Evolutionary conservation across 345 rosid species (phyloP), one percentile per base, ranked within the genome.

Genomic region (Psidium guajava): DNA sequence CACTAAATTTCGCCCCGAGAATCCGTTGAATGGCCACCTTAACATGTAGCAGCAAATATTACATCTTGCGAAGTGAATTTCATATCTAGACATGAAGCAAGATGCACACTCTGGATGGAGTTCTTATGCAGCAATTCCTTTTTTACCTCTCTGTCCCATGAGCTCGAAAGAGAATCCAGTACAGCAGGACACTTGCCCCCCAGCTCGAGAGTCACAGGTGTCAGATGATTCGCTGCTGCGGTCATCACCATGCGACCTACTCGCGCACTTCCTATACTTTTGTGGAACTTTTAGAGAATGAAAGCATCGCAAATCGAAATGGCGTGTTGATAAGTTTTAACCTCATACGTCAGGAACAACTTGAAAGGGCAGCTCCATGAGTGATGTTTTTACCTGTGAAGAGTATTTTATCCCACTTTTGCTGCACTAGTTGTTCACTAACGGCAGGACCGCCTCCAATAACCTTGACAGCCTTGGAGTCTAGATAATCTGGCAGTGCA

Each of bases 181-280:
- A 97, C 84, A 83, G 93, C 94, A 6, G 98, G 98, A 83, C 95
- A 93, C 86, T 97, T 97, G 12, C 95, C 98, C 40, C 99, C 99
- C 82, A 97, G 83, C 89, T 97, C 99, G 0, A 97, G 94, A 86
- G 89, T 89, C 56, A 94, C 92, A 12, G 98, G 97, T 3, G 98
- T 97, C 52, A 97, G 93, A 87, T 95, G 92, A 84, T 90, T 87
- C 21, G 87, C 95, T 6, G 95, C 98, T 54, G 95, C 97, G 25
- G 93, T 87, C 98, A 97, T 91, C 22, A 97, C 91, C 27, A 89
- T 86, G 82, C 92, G 91, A 56, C 92, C 98, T 49, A 95, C 96
- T 85, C 86, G 87, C 55, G 91, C 75, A 85, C 98, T 95, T 47
- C 99, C 99, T 87, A 77, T 82, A 32, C 22, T 40, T 55, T 8